Evolutionary conservation across 805 yeast species (phyloP).

Genomic region (Candida adriatica): DNA sequence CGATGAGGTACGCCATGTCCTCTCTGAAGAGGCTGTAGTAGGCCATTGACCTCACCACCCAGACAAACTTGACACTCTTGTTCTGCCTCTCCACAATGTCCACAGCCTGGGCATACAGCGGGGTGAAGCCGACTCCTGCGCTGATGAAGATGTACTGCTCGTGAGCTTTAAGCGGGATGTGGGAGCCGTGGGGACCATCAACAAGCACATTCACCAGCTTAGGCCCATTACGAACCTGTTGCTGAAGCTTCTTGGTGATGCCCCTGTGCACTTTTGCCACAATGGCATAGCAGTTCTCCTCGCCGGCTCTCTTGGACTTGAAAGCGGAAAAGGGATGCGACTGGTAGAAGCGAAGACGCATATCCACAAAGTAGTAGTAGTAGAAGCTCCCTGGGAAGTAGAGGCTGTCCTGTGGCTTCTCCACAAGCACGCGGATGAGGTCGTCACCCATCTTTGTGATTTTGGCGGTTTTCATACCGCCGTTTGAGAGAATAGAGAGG

Average conservation of each 20-base stretch:
- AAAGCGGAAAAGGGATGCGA: constrained; percentile 68
- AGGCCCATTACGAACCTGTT: constrained; percentile 25
- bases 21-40: constrained; percentile 42
- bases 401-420: constrained; percentile 39
- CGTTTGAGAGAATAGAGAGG: constrained; percentile 49
- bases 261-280: constrained; percentile 50
- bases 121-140: constrained; percentile 49
- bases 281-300: constrained; percentile 27
- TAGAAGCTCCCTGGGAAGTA: constrained; percentile 48
- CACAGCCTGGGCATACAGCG: constrained; percentile 37
- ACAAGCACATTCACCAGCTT: constrained; percentile 33
- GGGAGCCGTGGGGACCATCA: constrained; percentile 60
- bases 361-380: constrained; percentile 49
- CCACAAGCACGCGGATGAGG: constrained; percentile 34
- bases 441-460: constrained; percentile 23
- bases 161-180: constrained; percentile 32
- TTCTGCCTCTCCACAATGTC: constrained; percentile 19
- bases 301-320: constrained; percentile 30
- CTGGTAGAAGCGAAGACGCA: constrained; percentile 38
- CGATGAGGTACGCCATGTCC: constrained; percentile 33
- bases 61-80: constrained; percentile 37
- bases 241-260: constrained; percentile 36
- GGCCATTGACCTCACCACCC: constrained; percentile 53
- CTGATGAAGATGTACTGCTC: constrained; percentile 35
- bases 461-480: constrained; percentile 47